Base-by-base conservation (phyloP, 2,329 filamentous ascomycete species). In the Rhynchosporium agropyri region DNA sequence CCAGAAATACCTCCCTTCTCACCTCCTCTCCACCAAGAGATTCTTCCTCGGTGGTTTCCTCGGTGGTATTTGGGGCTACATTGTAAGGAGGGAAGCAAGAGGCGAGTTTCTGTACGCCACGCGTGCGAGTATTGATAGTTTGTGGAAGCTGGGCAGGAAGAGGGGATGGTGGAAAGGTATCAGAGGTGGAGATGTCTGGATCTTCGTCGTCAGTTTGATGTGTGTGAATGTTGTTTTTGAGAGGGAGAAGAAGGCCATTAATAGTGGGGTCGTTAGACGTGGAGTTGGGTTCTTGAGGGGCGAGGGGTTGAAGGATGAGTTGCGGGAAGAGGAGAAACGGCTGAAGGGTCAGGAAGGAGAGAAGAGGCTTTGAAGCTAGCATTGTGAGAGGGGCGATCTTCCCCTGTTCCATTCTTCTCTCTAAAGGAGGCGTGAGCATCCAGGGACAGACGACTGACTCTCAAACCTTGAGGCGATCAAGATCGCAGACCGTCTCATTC, bases 81-180 rank as follows among this genome's bases (percentile, higher is more conserved):
- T 97, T 1, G 89, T 92, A 73, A 81, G 88, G 50, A 79, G 80
- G 56, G 79, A 83, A 64, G 84, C 88, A 48, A 79, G 90, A 15
- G 81, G 83, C 1, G 84, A 91, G 60, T 96, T 96, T 76, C 71
- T 97, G 65, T 95, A 95, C 76, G 88, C 86, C 67, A 86, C 90
- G 36, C 83, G 93, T 2, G 79, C 88, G n/a, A 92, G 89, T 64
- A 80, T 97, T 36, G 90, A 96, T 74, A 91, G 86, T 43, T 76
- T 92, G 51, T 98, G 92, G 91, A 96, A 96, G 79, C 91, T 96
- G 0, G 92, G 93, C n/a, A 85, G 90, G 61, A 98, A 98, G 85
- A 81, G 89, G 40, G 84, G 91, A 1, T 92, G 92, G 86, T 97
- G 94, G 92, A 86, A 84, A 67, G 91, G 91, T 10, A 83, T 95